Conservation (phyloP, 768 basidiomycete species). For the Russula griseocarnosa region DNA sequence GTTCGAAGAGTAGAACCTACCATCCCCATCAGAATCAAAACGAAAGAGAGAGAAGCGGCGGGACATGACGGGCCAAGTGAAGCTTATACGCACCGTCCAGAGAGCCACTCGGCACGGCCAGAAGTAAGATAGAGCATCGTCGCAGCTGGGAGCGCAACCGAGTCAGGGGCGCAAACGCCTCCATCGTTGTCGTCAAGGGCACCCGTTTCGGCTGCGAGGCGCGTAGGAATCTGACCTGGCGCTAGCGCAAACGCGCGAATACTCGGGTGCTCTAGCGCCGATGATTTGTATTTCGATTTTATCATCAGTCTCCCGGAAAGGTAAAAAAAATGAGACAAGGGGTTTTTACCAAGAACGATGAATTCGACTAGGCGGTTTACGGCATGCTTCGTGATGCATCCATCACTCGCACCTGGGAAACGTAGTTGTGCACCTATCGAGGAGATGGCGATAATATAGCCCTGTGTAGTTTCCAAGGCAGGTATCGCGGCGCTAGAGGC, state of each 20-base stretch:
- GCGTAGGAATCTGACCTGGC: conserved; percentile 8
- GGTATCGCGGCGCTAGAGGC: background rate
- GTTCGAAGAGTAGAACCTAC: conserved; percentile 7
- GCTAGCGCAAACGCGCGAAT: conserved; percentile 9
- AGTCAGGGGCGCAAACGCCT: background rate
- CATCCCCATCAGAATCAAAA: background rate
- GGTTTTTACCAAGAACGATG: conserved; percentile 5
- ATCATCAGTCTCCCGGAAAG: background rate
- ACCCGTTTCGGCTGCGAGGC: background rate
- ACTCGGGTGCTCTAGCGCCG: conserved; percentile 12
- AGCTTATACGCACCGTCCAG: conserved; percentile 13
- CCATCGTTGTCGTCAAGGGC: no score
- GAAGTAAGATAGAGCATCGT: conserved; percentile 15
- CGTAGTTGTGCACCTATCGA: background rate
- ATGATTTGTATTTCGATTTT: background rate
- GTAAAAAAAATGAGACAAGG: background rate
- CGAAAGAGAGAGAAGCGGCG: background rate
- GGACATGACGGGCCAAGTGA: background rate
- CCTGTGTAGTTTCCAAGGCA: background rate
- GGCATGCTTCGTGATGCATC: conserved; percentile 1
- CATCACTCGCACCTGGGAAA: conserved; percentile 12
- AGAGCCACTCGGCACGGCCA: conserved; percentile 17
- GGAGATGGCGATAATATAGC: conserved; percentile 1
- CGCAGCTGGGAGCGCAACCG: conserved; percentile 1
- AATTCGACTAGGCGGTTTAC: conserved; percentile 20